Evolutionary conservation across 2,329 filamentous ascomycete species (phyloP).

Genomic region (Clathrospora elynae): DNA sequence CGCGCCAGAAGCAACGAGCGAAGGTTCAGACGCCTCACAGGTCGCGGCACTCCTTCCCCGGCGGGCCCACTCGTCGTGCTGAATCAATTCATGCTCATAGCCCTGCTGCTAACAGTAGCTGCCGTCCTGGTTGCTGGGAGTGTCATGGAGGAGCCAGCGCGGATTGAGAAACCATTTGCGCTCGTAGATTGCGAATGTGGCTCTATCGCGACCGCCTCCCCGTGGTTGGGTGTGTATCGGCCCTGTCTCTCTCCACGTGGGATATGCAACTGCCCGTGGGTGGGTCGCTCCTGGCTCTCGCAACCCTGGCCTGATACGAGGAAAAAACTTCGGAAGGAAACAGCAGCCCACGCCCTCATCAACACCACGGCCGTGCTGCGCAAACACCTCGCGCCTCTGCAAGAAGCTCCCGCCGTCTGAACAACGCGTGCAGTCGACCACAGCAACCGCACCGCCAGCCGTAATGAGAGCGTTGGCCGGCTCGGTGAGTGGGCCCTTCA

Average conservation of each 20-base stretch:
- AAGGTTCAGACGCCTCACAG: constrained; percentile 29
- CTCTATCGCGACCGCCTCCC: constrained; percentile 18
- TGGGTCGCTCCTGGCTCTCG: constrained; percentile 9
- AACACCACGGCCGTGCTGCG: constrained; percentile 9
- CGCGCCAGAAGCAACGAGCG: constrained; percentile 38
- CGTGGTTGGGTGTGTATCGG: constrained; percentile 8
- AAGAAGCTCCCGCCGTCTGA: neutral
- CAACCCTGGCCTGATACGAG: constrained; percentile 1
- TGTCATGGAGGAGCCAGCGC: constrained; percentile 6
- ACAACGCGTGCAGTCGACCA: neutral
- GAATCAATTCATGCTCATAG: constrained; percentile 22
- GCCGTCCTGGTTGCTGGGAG: constrained; percentile 38
- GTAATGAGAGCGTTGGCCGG: constrained; percentile 33
- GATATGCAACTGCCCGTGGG: constrained; percentile 11
- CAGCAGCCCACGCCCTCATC: neutral
- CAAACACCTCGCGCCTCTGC: constrained; percentile 5
- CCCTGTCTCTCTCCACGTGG: constrained; percentile 31
- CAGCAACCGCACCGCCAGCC: constrained; percentile 13
- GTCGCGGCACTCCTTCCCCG: constrained; percentile 43
- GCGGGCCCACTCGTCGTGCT: constrained; percentile 29
- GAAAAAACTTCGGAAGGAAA: too few species aligned
- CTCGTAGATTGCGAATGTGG: too few species aligned
- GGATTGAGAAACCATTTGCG: too few species aligned
- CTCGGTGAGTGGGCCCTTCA: constrained; percentile 26
- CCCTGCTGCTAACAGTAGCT: constrained; percentile 16